Conservation (phyloP, 73 alveolate genomes). For the Tetrahymena malaccensis region DNA sequence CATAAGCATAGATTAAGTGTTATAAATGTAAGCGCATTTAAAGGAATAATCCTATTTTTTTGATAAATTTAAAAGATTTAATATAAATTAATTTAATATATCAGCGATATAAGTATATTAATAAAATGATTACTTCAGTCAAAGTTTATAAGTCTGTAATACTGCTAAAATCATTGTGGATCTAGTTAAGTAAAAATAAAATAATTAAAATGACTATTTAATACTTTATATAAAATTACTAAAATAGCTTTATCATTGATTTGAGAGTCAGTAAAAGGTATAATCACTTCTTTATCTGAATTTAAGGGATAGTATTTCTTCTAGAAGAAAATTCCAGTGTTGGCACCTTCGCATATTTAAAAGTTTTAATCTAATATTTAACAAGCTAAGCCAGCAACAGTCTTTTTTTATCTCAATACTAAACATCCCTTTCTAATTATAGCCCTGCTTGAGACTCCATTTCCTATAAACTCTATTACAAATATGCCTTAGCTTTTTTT, state of each 20-base stretch:
- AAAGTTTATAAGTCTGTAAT: background rate
- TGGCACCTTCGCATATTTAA: background rate
- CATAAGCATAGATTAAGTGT: background rate
- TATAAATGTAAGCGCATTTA: background rate
- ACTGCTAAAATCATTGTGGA: background rate
- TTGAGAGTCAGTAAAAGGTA: slow-evolving; percentile 1
- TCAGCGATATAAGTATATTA: background rate
- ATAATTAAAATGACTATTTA: background rate
- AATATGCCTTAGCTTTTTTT: slow-evolving; percentile 1
- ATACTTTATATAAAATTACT: background rate
- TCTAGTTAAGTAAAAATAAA: background rate
- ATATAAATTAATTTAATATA: background rate
- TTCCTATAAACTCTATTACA: slow-evolving; percentile 20
- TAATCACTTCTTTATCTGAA: slow-evolving; percentile 6
- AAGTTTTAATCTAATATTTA: background rate
- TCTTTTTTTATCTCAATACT: background rate
- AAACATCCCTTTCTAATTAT: slow-evolving; percentile 11
- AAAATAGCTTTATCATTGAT: background rate
- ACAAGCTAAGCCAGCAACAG: slow-evolving; percentile 11
- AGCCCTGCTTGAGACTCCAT: slow-evolving; percentile 3
- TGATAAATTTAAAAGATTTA: background rate
- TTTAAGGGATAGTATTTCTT: background rate
- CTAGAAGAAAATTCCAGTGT: slow-evolving; percentile 14
- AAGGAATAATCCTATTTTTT: background rate
- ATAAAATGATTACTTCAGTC: background rate